Conservation (phyloP, 495 filamentous ascomycete genomes). For the Alectoria sarmentosa region DNA sequence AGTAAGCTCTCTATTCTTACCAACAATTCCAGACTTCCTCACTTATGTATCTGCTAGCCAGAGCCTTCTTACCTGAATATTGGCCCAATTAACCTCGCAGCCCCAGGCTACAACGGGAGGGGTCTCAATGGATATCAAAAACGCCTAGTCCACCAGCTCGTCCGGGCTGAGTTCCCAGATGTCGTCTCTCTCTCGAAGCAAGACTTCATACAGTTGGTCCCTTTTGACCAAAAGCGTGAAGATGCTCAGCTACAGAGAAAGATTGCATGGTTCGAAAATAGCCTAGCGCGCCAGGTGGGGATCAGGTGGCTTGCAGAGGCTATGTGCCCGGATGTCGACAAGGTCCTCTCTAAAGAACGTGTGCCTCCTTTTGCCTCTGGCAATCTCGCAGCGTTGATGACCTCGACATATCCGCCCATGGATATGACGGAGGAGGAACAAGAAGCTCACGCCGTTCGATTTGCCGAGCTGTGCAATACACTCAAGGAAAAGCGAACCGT, state of each 20-base stretch:
- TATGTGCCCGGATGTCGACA: conserved; percentile 30
- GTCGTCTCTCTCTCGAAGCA: conserved; percentile 41
- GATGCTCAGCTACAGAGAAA: conserved; percentile 34
- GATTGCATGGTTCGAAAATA: conserved; percentile 35
- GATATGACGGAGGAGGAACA: not conserved
- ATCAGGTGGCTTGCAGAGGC: conserved; percentile 68
- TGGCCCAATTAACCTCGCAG: conserved; percentile 20
- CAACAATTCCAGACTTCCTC: not conserved
- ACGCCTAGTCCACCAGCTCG: conserved; percentile 60
- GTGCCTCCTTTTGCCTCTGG: conserved; percentile 36
- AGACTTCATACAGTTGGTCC: conserved; percentile 47
- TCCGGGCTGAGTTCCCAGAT: conserved; percentile 55
- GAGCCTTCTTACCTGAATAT: conserved; percentile 37
- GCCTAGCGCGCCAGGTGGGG: conserved; percentile 47
- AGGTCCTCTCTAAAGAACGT: conserved; percentile 6
- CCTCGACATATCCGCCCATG: conserved; percentile 6
- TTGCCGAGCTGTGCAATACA: conserved; percentile 30
- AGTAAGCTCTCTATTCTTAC: conserved; percentile 7
- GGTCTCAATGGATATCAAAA: conserved; percentile 48
- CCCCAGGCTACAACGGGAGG: conserved; percentile 10
- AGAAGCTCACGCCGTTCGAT: conserved; percentile 22
- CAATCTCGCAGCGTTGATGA: conserved; percentile 44
- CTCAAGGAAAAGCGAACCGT: conserved; percentile 38
- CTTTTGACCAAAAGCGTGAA: conserved; percentile 43
- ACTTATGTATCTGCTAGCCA: conserved; percentile 23